Conservation (phyloP, 768 basidiomycete genomes). For the Boletus pseudo-olivaceus region DNA sequence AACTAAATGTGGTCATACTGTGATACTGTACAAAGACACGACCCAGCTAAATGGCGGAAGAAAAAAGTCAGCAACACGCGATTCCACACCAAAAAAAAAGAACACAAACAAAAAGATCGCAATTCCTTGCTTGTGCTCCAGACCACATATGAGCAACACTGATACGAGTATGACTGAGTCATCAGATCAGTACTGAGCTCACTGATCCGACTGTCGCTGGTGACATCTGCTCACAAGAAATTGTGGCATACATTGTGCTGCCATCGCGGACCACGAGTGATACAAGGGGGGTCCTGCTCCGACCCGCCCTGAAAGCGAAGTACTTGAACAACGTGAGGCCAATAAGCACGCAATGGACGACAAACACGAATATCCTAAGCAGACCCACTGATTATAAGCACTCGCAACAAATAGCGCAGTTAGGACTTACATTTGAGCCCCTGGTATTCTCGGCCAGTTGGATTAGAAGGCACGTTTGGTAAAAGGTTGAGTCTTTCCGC, state of each 20-base stretch:
- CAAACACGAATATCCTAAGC: conserved; percentile 10
- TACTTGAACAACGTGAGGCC: too few species aligned
- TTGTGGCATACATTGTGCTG: background rate
- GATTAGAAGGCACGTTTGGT: conserved; percentile 9
- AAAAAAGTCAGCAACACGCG: background rate
- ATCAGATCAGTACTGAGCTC: background rate
- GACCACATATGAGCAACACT: background rate
- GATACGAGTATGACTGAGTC: conserved; percentile 3
- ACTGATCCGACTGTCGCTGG: background rate
- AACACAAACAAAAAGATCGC: conserved; percentile 4
- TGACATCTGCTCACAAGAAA: conserved; percentile 6
- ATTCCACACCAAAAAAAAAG: too few species aligned
- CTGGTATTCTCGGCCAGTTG: background rate
- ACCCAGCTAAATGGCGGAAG: conserved; percentile 10
- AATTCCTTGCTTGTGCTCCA: background rate
- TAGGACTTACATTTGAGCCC: conserved; percentile 8
- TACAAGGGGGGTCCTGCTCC: conserved; percentile 18
- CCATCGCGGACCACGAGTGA: conserved; percentile 17
- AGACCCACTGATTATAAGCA: background rate
- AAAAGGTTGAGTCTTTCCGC: background rate
- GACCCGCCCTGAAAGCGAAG: conserved; percentile 11
- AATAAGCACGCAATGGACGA: conserved; percentile 14
- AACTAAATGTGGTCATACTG: conserved; percentile 6
- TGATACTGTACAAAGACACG: conserved; percentile 6
- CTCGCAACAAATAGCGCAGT: background rate